These are phyloP conservation scores for Xylariaceae sp. DNA, from an alignment of 2,329 filamentous ascomycete genomes.

Conservation along the genomic window DNA sequence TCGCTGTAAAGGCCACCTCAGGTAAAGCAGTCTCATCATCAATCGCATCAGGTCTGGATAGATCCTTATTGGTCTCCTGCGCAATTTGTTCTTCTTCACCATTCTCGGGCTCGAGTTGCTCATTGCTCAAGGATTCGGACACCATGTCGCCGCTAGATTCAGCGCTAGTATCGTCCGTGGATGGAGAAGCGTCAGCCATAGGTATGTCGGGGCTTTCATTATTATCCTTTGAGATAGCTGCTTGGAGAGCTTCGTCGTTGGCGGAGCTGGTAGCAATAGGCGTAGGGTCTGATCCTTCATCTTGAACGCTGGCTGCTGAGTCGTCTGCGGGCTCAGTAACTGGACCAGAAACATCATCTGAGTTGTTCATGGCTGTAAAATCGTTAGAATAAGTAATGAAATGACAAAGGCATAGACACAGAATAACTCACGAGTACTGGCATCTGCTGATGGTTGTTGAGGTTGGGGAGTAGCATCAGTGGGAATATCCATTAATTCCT, in stretches of 20 bases:
- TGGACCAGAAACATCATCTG: too few species aligned
- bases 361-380: too few species aligned
- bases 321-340: too few species aligned
- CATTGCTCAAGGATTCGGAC: too few species aligned
- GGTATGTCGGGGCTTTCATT: constrained; percentile 3
- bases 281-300: too few species aligned
- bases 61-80: not conserved
- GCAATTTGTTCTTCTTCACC: not conserved
- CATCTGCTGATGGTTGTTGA: constrained; percentile 10
- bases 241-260: constrained; percentile 10
- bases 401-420: too few species aligned
- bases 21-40: not conserved
- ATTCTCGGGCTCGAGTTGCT: not conserved
- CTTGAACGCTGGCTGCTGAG: too few species aligned
- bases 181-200: constrained; percentile 5
- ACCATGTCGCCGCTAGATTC: too few species aligned
- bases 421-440: constrained; percentile 15
- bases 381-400: too few species aligned
- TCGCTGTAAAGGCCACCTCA: not conserved
- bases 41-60: not conserved
- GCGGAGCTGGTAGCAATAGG: not conserved
- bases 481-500: constrained; percentile 32
- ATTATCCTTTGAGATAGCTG: constrained; percentile 10
- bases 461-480: constrained; percentile 6
- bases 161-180: not conserved